phyloP scores from a whole-genome alignment of 2,329 filamentous ascomycete species.

The Domatiomyces catenatus region DNA sequence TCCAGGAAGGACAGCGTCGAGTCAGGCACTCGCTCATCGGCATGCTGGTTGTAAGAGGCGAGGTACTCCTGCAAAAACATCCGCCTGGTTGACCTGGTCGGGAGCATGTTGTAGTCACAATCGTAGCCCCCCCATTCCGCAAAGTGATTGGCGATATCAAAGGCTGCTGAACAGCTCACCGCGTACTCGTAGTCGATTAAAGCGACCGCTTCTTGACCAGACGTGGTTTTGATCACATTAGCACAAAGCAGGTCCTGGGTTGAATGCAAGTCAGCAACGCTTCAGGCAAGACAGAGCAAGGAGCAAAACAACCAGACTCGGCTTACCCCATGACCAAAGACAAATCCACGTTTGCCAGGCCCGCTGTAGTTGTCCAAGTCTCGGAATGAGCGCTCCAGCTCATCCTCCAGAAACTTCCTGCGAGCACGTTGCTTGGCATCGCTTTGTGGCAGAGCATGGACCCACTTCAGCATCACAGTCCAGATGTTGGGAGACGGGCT shows the following conservation, averaged over 20 bases:
- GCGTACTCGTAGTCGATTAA: constrained; percentile 99
- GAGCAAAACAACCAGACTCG: not conserved
- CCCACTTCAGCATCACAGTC: constrained; percentile 95
- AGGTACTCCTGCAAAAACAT: constrained; percentile 78
- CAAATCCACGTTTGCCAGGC: constrained; percentile 57
- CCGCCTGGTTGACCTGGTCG: constrained; percentile 58
- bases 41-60: constrained; percentile 49
- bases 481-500: constrained; percentile 75
- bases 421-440: constrained; percentile 55
- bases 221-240: constrained; percentile 59
- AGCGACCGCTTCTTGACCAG: constrained; percentile 39
- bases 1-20: constrained; percentile 51
- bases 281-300: not conserved
- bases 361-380: constrained; percentile 64
- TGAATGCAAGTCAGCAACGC: constrained; percentile 10
- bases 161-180: constrained; percentile 81
- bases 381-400: constrained; percentile 54
- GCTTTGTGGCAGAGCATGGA: constrained; percentile 60
- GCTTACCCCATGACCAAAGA: constrained; percentile 13
- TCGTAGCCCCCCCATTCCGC: constrained; percentile 97
- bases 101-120: constrained; percentile 74
- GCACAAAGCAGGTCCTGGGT: constrained; percentile 65
- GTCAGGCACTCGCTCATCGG: constrained; percentile 26
- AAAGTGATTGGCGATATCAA: constrained; percentile 96
- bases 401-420: constrained; percentile 53